phyloP scores from a whole-genome alignment of 441 rosid genomes.

The Lepidium campestre region DNA sequence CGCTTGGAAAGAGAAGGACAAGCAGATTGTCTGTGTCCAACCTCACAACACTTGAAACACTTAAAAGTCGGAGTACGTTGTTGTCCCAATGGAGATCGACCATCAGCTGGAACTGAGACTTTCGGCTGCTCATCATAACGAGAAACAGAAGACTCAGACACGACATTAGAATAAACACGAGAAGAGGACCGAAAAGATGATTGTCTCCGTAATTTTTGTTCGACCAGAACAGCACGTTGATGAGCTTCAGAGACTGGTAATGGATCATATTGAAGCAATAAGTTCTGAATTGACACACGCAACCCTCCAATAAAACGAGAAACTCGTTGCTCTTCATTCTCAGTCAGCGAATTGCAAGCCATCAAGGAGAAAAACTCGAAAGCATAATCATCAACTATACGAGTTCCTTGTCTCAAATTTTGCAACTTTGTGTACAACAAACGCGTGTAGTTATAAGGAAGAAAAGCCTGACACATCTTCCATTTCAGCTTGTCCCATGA shows the following conservation, averaged over 20 bases:
- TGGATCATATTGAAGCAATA: not conserved
- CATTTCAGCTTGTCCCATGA: too few relatives aligned
- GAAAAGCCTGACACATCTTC: too few relatives aligned
- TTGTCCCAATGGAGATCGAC: not conserved
- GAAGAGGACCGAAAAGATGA: too few relatives aligned
- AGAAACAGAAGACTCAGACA: too few relatives aligned
- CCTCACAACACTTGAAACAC: not conserved
- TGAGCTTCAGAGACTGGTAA: not conserved
- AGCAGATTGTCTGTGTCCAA: not conserved
- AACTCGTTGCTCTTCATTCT: not conserved
- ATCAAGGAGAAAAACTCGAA: not conserved
- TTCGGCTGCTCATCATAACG: too few relatives aligned
- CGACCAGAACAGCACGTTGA: not conserved
- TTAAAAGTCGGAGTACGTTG: not conserved
- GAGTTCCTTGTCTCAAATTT: not conserved
- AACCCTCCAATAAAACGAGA: not conserved
- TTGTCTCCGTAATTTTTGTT: not conserved
- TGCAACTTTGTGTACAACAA: not conserved
- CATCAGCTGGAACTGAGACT: not conserved
- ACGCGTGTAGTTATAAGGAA: too few relatives aligned
- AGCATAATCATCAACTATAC: not conserved
- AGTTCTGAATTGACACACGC: not conserved
- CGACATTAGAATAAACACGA: too few relatives aligned
- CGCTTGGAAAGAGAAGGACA: not conserved
- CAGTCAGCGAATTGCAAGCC: not conserved